These are phyloP conservation scores for Dichotomocladium elegans DNA, from an alignment of 371 early-diverging fungal genomes.

Conservation along the genomic window DNA sequence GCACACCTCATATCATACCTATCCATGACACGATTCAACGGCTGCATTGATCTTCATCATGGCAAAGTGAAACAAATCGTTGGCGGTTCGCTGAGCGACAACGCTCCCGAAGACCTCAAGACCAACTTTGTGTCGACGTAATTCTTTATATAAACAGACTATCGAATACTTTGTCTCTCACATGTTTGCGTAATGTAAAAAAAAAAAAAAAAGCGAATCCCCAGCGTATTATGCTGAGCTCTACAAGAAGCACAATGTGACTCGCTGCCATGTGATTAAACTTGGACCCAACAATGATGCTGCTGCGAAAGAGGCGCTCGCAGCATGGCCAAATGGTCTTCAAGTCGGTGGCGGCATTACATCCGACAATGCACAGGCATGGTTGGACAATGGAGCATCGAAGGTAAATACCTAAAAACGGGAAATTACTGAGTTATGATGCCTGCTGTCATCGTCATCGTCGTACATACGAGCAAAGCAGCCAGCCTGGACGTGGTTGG, in stretches of 20 bases:
- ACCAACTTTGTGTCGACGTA: conserved; percentile 93
- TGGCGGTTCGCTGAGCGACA: conserved; percentile 84
- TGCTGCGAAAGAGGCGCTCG: conserved; percentile 82
- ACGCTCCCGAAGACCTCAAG: conserved; percentile 56
- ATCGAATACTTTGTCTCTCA: not conserved
- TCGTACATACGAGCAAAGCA: no score
- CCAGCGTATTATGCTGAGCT: conserved; percentile 78
- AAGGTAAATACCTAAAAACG: conserved; percentile 53
- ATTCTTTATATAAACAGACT: not conserved
- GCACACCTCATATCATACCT: no score
- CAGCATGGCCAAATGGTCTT: conserved; percentile 81
- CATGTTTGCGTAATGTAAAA: not conserved
- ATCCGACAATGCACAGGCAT: conserved; percentile 76
- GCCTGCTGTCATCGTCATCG: no score
- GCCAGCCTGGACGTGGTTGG: no score
- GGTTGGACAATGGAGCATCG: conserved; percentile 85
- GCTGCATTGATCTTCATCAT: conserved; percentile 95
- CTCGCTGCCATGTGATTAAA: conserved; percentile 93
- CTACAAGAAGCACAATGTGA: conserved; percentile 67
- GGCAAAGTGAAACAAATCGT: conserved; percentile 98
- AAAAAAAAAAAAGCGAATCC: conserved; percentile 74
- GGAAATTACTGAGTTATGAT: no score
- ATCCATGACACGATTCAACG: conserved; percentile 77
- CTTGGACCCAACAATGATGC: conserved; percentile 87
- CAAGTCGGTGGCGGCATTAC: conserved; percentile 97